A percentile compares a stretch with the other conserved stretches of the same genome.
Conservation (phyloP, 495 filamentous ascomycete genomes). For the Friedmanniomyces simplex region DNA sequence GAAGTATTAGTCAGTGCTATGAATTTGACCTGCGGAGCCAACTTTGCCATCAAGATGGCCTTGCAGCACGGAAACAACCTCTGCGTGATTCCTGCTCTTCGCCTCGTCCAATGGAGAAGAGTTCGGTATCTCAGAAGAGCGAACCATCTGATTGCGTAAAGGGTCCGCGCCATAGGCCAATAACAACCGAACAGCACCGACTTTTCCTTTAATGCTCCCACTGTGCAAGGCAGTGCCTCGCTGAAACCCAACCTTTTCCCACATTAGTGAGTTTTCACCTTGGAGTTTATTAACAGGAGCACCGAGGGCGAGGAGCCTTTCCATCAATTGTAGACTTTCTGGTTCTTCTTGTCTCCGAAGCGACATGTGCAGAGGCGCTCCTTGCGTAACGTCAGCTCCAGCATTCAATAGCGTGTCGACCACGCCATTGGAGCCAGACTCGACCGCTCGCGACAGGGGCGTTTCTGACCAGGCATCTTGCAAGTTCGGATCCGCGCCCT, state of each 20-base stretch:
- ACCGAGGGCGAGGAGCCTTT: not conserved
- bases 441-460: not conserved
- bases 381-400: not conserved
- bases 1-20: too few relatives aligned
- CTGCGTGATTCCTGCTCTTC: not conserved
- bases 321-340: not conserved
- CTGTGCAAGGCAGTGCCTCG: not conserved
- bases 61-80: not conserved
- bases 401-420: not conserved
- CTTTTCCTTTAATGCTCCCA: not conserved
- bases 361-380: not conserved
- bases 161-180: not conserved
- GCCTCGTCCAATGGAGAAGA: not conserved
- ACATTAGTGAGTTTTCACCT: not conserved
- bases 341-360: not conserved
- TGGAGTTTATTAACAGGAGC: not conserved
- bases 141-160: not conserved
- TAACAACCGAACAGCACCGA: not conserved
- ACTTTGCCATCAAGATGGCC: too few relatives aligned
- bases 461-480: slow-evolving; percentile 1
- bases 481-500: not conserved
- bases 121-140: not conserved
- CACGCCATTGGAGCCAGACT: not conserved
- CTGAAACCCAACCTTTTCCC: not conserved
- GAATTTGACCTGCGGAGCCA: too few relatives aligned